Percentiles rank a stretch among this genome's conserved stretches.
Evolutionary conservation across 192 early-diverging fungal species (phyloP).

Genomic region (Coemansia interrupta): DNA sequence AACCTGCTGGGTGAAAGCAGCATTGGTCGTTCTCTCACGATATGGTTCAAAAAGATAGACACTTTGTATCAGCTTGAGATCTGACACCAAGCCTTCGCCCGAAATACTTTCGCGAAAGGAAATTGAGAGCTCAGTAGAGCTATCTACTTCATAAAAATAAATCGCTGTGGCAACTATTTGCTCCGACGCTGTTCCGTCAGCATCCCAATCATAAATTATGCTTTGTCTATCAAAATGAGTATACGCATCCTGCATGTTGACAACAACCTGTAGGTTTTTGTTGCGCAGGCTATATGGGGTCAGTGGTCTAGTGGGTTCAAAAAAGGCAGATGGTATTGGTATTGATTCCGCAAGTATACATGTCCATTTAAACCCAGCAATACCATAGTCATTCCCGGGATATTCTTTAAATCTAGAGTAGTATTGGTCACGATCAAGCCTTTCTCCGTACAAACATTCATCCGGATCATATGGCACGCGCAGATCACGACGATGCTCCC

Average conservation of each 20-base stretch:
- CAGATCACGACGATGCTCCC: background rate
- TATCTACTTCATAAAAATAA: background rate
- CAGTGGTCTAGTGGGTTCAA: too few species aligned
- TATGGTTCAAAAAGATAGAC: background rate
- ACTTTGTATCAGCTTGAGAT: background rate
- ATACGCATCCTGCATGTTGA: background rate
- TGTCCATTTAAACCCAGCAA: too few species aligned
- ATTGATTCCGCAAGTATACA: too few species aligned
- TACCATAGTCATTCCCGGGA: too few species aligned
- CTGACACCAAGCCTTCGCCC: background rate
- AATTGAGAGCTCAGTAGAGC: background rate
- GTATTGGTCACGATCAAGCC: too few species aligned
- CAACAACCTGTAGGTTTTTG: too few species aligned
- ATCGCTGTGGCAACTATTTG: background rate
- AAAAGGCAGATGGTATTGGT: too few species aligned
- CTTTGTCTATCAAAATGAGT: background rate
- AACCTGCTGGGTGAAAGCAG: background rate
- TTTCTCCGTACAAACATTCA: background rate
- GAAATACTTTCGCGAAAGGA: background rate
- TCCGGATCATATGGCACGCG: background rate
- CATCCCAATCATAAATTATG: background rate
- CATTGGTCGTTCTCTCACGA: too few species aligned
- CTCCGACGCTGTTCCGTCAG: background rate
- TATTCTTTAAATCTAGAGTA: too few species aligned
- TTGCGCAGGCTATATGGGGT: too few species aligned